A percentile compares a stretch with the other conserved stretches of the same genome.
These are phyloP conservation scores for Mikania micrantha DNA, from an alignment of 129 eudicot species.

Conservation along the genomic window DNA sequence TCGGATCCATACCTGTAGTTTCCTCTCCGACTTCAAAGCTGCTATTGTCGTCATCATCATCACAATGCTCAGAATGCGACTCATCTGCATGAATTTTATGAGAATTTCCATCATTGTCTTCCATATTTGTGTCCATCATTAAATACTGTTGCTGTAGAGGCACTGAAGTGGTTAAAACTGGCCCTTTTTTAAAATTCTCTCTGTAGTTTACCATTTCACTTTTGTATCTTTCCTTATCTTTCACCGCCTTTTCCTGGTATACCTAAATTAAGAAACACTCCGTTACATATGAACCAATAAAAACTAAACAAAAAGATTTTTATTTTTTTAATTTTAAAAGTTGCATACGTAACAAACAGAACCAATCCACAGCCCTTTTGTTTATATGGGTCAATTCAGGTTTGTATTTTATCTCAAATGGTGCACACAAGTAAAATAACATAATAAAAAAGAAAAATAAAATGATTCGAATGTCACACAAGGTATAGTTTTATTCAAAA, in stretches of 20 bases:
- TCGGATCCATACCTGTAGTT: conserved; percentile 15
- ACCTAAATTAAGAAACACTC: conserved; percentile 36
- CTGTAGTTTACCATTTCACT: conserved; percentile 68
- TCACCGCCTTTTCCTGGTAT: conserved; percentile 81
- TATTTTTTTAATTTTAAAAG: too few species aligned
- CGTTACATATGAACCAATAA: not conserved
- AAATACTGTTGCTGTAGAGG: conserved; percentile 45
- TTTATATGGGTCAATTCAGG: not conserved
- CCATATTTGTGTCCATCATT: conserved; percentile 24
- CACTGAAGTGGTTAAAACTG: conserved; percentile 25
- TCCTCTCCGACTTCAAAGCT: conserved; percentile 31
- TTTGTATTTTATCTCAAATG: not conserved
- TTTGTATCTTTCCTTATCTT: conserved; percentile 84
- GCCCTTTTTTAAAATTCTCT: conserved; percentile 45
- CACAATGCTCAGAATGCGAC: conserved; percentile 34
- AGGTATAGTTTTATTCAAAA: not conserved
- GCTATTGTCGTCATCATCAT: conserved; percentile 27
- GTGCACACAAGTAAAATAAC: not conserved
- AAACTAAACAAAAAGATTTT: not conserved
- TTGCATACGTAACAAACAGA: not conserved
- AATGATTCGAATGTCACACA: not conserved
- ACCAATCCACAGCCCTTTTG: not conserved
- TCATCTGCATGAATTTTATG: conserved; percentile 35
- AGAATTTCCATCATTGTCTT: conserved; percentile 31
- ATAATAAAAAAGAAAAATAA: not conserved